phyloP scores from a whole-genome alignment of 1,139 yeast species.

The Kodamaea sp. region DNA sequence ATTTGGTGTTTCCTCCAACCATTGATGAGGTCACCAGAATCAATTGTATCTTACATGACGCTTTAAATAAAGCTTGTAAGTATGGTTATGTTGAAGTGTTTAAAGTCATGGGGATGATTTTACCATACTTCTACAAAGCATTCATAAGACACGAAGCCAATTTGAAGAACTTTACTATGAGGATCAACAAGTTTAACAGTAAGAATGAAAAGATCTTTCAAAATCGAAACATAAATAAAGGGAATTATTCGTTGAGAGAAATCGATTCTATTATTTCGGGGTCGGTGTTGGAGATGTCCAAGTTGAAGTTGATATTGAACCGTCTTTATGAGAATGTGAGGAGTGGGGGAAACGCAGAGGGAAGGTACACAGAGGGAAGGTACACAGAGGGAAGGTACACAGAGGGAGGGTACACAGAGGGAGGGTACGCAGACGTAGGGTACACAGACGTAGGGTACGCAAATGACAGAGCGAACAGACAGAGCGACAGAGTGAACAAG shows the following conservation, averaged over 20 bases:
- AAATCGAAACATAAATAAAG: slow-evolving; percentile 28
- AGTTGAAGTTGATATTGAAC: slow-evolving; percentile 61
- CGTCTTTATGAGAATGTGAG: slow-evolving; percentile 42
- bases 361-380: too few species aligned
- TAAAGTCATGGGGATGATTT: slow-evolving; percentile 71
- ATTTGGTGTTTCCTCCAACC: slow-evolving; percentile 86
- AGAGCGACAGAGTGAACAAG: not conserved
- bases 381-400: too few species aligned
- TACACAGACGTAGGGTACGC: too few species aligned
- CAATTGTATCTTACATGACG: slow-evolving; percentile 77
- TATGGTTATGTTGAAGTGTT: slow-evolving; percentile 71
- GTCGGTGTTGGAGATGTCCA: slow-evolving; percentile 62
- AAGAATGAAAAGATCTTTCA: slow-evolving; percentile 47
- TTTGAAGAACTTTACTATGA: slow-evolving; percentile 28
- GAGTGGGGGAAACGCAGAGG: too few species aligned
- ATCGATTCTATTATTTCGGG: slow-evolving; percentile 70
- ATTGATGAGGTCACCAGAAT: slow-evolving; percentile 89
- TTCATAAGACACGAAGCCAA: slow-evolving; percentile 91
- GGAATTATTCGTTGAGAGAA: slow-evolving; percentile 49
- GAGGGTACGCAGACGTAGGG: too few species aligned
- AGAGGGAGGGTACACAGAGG: too few species aligned
- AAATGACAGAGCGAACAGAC: slow-evolving; percentile 1
- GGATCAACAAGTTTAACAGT: slow-evolving; percentile 42
- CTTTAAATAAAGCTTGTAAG: slow-evolving; percentile 62
- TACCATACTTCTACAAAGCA: slow-evolving; percentile 90